Evolutionary conservation across 805 yeast species (phyloP), one percentile per base, ranked within the genome.

Genomic region (Starmerella scarabaei): DNA sequence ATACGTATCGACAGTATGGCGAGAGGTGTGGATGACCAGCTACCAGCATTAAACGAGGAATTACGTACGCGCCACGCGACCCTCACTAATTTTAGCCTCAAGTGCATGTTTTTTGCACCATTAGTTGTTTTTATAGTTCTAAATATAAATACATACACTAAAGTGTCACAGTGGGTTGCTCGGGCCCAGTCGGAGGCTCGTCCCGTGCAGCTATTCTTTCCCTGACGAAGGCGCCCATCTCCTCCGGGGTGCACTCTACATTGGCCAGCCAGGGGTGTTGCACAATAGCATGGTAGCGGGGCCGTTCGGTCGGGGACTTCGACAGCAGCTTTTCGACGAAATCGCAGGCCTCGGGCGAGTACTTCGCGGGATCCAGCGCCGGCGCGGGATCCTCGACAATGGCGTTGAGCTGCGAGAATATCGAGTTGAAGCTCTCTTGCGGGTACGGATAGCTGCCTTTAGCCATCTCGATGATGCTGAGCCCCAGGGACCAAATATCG

Each of bases 351-450:
- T 77, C 79, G n/a, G 66, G 58, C 2, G 86, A 73, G 56, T 72
- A 91, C 51, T 61, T 63, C 37, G 60, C 71, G 2, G 66, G 61
- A 15, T 86, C 86, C 38, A 85, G 64, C 34, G 65, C 64, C n/a
- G 95, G 95, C 3, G 94, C 84, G 21, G 80, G 85, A 9, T 94
- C 95, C 56, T 83, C 93, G n/a, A 91, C 96, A 53, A 91, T 91
- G 3, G 96, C 97, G 61, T 84, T 79, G 48, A 91, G 68, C 61
- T 91, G 98, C 5, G 91, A 79, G 54, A 91, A 86, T 11, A 91
- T 83, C 58, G 82, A 84, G 49, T 75, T 82, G 54, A 75, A 85
- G 2, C 94, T 80, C 53, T 91, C 97, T 1, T 94, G 80, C 5
- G 96, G 94, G 54, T 88, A 91, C n/a, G 98, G 98, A 59, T 88